These are phyloP conservation scores for Trypanosoma platydactyli DNA, from an alignment of 208 protist genomes.

Conservation along the genomic window DNA sequence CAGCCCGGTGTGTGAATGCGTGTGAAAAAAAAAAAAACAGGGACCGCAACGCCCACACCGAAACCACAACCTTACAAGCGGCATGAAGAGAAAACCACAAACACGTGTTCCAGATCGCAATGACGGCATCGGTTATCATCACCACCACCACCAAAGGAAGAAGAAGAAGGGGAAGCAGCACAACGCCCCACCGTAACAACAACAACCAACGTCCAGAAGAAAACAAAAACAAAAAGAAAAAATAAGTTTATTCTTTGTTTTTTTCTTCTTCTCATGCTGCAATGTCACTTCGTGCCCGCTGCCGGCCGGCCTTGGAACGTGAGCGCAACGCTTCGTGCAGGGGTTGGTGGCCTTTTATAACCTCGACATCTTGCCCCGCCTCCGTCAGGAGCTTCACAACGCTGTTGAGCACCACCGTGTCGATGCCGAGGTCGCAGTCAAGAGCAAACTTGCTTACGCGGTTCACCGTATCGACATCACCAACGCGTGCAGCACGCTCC, in stretches of 20 bases:
- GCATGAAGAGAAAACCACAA: background rate
- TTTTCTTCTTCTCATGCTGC: conserved; percentile 3
- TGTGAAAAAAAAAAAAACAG: conserved; percentile 18
- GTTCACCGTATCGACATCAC: conserved; percentile 76
- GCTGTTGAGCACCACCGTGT: conserved; percentile 59
- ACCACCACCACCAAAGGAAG: background rate
- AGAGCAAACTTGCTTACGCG: conserved; percentile 75
- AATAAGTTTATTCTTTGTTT: background rate
- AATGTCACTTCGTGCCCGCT: conserved; percentile 65
- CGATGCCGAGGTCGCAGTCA: conserved; percentile 85
- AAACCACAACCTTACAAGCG: background rate
- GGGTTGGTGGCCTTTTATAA: conserved; percentile 68
- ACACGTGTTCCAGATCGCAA: too few species aligned
- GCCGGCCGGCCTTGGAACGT: conserved; percentile 70
- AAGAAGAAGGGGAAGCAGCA: background rate
- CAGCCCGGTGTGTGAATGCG: background rate
- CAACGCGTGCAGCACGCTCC: conserved; percentile 73
- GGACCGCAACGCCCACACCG: background rate
- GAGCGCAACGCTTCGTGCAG: conserved; percentile 83
- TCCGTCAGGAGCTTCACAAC: conserved; percentile 67
- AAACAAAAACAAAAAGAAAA: background rate
- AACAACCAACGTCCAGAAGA: background rate
- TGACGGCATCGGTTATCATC: too few species aligned
- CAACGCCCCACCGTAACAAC: too few species aligned
- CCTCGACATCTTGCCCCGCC: conserved; percentile 67